Percentiles rank a stretch among this genome's conserved stretches.
Conservation (phyloP, 441 rosid genomes). For the Eruca vesicaria region DNA sequence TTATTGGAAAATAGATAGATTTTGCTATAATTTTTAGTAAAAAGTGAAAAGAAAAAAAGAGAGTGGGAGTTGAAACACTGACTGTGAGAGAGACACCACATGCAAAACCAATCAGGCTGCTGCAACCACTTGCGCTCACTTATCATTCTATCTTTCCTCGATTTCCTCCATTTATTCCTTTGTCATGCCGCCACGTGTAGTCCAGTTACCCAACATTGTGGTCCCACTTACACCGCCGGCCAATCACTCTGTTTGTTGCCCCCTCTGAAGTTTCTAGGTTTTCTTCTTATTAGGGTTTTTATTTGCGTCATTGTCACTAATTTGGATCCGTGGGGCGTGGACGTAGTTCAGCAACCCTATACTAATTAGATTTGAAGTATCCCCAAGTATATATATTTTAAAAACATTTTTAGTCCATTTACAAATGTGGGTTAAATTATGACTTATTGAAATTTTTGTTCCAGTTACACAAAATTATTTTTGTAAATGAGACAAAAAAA, state of each 20-base stretch:
- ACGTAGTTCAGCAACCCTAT: too few relatives aligned
- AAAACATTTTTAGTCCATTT: too few relatives aligned
- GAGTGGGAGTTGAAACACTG: slow-evolving; percentile 14
- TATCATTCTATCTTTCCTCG: slow-evolving; percentile 25
- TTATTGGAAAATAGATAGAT: not conserved
- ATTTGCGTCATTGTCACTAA: too few relatives aligned
- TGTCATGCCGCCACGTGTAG: slow-evolving; percentile 29
- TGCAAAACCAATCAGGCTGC: slow-evolving; percentile 23
- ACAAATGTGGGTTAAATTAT: too few relatives aligned
- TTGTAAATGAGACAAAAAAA: too few relatives aligned
- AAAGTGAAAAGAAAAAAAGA: not conserved
- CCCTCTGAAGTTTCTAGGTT: not conserved
- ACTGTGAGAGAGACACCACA: slow-evolving; percentile 36
- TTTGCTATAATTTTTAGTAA: not conserved
- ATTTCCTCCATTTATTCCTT: slow-evolving; percentile 29
- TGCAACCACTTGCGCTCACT: slow-evolving; percentile 28
- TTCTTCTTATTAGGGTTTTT: too few relatives aligned
- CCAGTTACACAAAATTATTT: too few relatives aligned
- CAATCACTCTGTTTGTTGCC: slow-evolving; percentile 21
- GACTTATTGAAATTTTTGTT: too few relatives aligned
- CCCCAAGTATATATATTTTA: too few relatives aligned
- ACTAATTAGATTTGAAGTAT: too few relatives aligned
- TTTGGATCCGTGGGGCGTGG: too few relatives aligned
- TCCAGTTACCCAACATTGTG: not conserved
- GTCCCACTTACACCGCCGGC: slow-evolving; percentile 23